These are phyloP conservation scores for Escallonia herrerae DNA, from an alignment of 129 eudicot species.

Conservation along the genomic window DNA sequence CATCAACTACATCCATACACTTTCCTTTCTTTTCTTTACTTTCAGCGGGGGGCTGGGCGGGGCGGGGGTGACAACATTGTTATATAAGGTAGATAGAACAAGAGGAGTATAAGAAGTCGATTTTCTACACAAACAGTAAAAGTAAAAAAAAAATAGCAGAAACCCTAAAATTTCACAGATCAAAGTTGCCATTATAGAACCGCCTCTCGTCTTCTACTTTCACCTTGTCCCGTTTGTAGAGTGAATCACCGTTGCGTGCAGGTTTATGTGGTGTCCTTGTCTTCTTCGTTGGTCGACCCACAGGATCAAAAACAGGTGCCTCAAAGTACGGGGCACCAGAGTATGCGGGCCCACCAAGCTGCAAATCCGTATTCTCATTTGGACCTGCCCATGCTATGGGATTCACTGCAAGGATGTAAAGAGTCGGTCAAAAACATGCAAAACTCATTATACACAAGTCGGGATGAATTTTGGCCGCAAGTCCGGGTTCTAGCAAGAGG, in stretches of 20 bases:
- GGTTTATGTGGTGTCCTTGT: slow-evolving; percentile 4
- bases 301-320: not conserved
- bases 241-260: not conserved
- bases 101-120: no score
- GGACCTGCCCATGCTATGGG: slow-evolving; percentile 56
- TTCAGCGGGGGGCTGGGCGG: no score
- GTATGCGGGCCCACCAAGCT: slow-evolving; percentile 27
- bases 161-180: not conserved
- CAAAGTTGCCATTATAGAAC: not conserved
- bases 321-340: no score
- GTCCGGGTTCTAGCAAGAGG: no score
- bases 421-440: no score
- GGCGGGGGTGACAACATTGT: no score
- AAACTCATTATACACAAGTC: no score
- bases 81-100: no score
- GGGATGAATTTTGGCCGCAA: no score
- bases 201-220: not conserved
- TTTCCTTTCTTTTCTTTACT: no score
- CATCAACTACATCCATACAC: no score
- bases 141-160: not conserved
- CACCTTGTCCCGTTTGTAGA: slow-evolving; percentile 3
- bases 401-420: slow-evolving; percentile 21
- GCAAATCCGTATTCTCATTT: slow-evolving; percentile 29
- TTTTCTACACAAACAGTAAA: not conserved
- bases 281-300: slow-evolving; percentile 8